phyloP scores from a whole-genome alignment of 129 eudicot genomes.

The Flaveria brownii region DNA sequence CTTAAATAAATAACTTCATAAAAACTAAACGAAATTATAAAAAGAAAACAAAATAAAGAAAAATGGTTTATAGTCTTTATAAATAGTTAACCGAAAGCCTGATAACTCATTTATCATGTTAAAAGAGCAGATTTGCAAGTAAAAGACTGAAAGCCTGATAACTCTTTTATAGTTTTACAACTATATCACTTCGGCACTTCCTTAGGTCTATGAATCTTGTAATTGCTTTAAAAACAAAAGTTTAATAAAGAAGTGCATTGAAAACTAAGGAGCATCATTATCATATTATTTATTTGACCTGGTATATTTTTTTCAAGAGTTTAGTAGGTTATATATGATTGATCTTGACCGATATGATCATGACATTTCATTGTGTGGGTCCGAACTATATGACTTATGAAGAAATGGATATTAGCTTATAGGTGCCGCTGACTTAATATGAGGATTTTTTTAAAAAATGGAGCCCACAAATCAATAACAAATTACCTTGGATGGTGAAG shows the following conservation, averaged over 20 bases:
- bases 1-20: not conserved
- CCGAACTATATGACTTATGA: too few relatives aligned
- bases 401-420: too few relatives aligned
- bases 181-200: not conserved
- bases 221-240: not conserved
- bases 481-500: conserved; percentile 87
- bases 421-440: too few relatives aligned
- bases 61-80: not conserved
- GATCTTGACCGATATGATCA: too few relatives aligned
- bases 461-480: conserved; percentile 13
- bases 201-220: not conserved
- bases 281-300: too few relatives aligned
- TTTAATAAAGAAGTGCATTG: too few relatives aligned
- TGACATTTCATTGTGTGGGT: too few relatives aligned
- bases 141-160: not conserved
- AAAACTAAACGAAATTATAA: not conserved
- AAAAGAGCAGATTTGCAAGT: not conserved
- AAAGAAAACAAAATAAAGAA: not conserved
- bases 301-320: too few relatives aligned
- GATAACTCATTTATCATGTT: too few relatives aligned
- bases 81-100: not conserved
- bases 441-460: not conserved
- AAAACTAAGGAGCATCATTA: too few relatives aligned
- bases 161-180: not conserved
- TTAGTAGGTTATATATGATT: too few relatives aligned